Conservation (phyloP, 2,329 filamentous ascomycete genomes). For the Hymenoscyphus repandus region DNA sequence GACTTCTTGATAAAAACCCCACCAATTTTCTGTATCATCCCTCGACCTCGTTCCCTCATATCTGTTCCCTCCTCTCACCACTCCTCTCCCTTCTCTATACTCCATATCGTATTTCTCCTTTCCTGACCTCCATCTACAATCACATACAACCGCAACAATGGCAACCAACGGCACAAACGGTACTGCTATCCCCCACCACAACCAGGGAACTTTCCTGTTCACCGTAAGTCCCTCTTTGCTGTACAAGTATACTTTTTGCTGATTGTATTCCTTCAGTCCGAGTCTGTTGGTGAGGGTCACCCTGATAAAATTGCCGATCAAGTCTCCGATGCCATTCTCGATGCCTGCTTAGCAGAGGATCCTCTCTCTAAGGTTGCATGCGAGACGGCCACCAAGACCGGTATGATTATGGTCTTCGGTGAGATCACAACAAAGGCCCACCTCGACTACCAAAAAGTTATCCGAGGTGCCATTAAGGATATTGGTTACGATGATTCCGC, state of each 20-base stretch:
- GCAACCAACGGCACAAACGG: slow-evolving; percentile 35
- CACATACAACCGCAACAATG: slow-evolving; percentile 1
- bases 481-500: slow-evolving; percentile 96
- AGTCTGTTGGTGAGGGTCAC: slow-evolving; percentile 86
- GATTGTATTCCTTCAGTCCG: slow-evolving; percentile 49
- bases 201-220: slow-evolving; percentile 75
- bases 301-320: slow-evolving; percentile 98
- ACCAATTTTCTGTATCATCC: slow-evolving; percentile 1
- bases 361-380: slow-evolving; percentile 98
- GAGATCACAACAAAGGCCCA: slow-evolving; percentile 97
- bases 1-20: slow-evolving; percentile 2
- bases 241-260: slow-evolving; percentile 7
- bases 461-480: slow-evolving; percentile 92
- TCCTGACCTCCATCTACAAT: slow-evolving; percentile 1
- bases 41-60: neutral
- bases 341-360: slow-evolving; percentile 92
- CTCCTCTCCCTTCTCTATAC: neutral
- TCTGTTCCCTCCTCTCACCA: slow-evolving; percentile 1
- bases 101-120: neutral
- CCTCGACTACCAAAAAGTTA: slow-evolving; percentile 97
- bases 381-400: slow-evolving; percentile 99
- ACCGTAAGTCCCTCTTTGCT: slow-evolving; percentile 48
- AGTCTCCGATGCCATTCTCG: slow-evolving; percentile 96
- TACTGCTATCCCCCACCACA: slow-evolving; percentile 41
- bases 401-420: slow-evolving; percentile 98